Evolutionary conservation across 148 eudicot species (phyloP), one percentile per base, ranked within the genome.

Genomic region (Vaccinium myrtillus): DNA sequence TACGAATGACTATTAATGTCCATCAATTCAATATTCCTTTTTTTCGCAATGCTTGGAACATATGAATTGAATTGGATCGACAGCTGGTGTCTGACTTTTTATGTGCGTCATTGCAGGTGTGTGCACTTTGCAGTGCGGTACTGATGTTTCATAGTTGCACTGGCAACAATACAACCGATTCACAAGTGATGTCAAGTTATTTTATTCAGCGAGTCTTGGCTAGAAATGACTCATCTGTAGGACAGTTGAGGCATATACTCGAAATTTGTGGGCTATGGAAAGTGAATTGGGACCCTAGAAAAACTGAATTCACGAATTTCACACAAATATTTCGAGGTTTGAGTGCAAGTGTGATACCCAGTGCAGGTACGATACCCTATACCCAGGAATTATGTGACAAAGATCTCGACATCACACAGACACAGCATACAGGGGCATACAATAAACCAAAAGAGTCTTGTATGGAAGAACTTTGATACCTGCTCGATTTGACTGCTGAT

Each of bases 401-500:
- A 63, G 74, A 30, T 30, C 43, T 54, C 8, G 46, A 53, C 8
- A 32, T 32, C 18, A 53, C 48, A 78, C 58, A 53, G 81, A 53
- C 48, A 78, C 58, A 53, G 81, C 46, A 53, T 54, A 54, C 1
- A 18, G 1, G 10, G 58, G 74, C 75, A 69, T 67, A 36, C 5
- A 75, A 55, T 5, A 74, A 19, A 58, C 23, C 46, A 43, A 27
- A 7, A 61, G 25, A 70, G n/a, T 53, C n/a, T n/a, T 53, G 63
- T 8, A 49, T 0, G 25, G 77, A 80, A 36, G 58, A 43, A 43
- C 51, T 56, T 10, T 30, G 50, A 55, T 80, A 95, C 99, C 98
- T 93, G 99, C 95, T 97, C 54, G 99, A 95, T 87, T 97, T 97
- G 79, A 97, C 99, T 78, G 99, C 99, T 30, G 98, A 88, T 85